phyloP scores from a whole-genome alignment of 306 rosid species.

The Potentilla sterilis region DNA sequence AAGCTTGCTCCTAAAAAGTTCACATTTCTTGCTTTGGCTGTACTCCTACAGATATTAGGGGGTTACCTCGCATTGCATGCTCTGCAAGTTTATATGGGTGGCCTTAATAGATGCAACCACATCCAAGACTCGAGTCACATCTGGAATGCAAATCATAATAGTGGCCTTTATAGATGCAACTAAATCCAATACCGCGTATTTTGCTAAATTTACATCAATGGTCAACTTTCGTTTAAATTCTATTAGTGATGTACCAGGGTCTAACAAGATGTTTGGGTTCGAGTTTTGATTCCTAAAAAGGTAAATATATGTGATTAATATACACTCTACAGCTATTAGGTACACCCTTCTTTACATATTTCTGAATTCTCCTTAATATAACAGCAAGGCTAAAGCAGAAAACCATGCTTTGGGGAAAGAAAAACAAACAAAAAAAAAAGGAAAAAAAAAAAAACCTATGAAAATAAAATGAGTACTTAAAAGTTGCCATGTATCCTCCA shows the following conservation, averaged over 20 bases:
- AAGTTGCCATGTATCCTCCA: conserved; percentile 55
- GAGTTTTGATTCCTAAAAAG: neutral
- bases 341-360: neutral
- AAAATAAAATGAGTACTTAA: conserved; percentile 25
- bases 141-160: no score
- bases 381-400: neutral
- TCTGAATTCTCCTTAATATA: neutral
- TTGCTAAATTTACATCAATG: neutral
- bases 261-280: neutral
- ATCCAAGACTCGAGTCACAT: no score
- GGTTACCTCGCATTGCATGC: no score
- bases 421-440: no score
- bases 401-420: neutral
- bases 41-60: no score
- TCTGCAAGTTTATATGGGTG: no score
- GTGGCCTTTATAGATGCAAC: neutral
- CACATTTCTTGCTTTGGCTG: no score
- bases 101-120: no score
- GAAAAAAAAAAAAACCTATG: neutral
- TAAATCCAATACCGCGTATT: no score
- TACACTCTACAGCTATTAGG: neutral
- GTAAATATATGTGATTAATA: neutral
- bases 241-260: neutral
- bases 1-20: neutral
- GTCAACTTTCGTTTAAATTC: neutral